Evolutionary conservation across 2,329 filamentous ascomycete species (phyloP).

Genomic region (Endothia cerciana): DNA sequence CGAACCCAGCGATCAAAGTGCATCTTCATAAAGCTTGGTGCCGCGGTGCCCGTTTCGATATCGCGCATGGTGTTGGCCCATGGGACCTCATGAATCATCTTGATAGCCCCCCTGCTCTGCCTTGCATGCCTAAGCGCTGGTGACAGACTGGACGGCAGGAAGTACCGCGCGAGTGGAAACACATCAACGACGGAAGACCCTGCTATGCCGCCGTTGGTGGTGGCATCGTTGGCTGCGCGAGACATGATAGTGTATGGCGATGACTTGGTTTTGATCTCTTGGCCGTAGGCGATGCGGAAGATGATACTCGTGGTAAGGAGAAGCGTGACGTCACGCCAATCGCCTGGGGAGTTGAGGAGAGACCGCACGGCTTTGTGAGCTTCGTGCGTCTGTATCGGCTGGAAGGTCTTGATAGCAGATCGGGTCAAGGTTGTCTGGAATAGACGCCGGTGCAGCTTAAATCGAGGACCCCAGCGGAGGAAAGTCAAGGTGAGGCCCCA

Average conservation of each 20-base stretch:
- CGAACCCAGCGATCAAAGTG: constrained; percentile 37
- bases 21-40: constrained; percentile 39
- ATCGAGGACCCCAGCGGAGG: constrained; percentile 43
- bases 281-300: constrained; percentile 35
- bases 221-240: constrained; percentile 33
- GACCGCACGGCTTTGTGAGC: constrained; percentile 36
- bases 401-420: constrained; percentile 39
- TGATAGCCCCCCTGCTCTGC: constrained; percentile 40
- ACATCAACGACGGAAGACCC: constrained; percentile 50
- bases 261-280: constrained; percentile 31
- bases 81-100: constrained; percentile 48
- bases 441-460: constrained; percentile 45
- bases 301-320: constrained; percentile 36
- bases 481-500: constrained; percentile 50
- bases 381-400: constrained; percentile 39
- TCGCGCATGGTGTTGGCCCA: constrained; percentile 39
- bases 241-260: constrained; percentile 35
- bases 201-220: constrained; percentile 38
- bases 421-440: constrained; percentile 46
- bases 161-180: constrained; percentile 48
- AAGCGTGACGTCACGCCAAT: constrained; percentile 34
- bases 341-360: constrained; percentile 30
- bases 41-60: constrained; percentile 39
- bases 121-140: constrained; percentile 34
- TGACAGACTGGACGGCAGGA: constrained; percentile 43